Evolutionary conservation across 345 rosid species (phyloP).

Genomic region (Trapa bicornis): DNA sequence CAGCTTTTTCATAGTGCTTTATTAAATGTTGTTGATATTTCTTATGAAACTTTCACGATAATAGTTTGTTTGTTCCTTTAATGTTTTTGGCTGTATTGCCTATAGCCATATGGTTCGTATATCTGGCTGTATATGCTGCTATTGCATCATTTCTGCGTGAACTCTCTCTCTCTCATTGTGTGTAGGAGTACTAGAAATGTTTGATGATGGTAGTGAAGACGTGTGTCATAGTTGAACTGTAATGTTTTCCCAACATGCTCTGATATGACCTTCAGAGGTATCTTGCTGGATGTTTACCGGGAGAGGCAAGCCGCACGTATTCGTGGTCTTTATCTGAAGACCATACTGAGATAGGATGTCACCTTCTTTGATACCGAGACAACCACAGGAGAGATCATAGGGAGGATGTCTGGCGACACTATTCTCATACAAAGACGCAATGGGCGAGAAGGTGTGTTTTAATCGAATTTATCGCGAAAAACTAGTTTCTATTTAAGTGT

Average conservation of each 20-base stretch:
- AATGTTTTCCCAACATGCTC: neutral
- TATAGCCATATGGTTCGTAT: slow-evolving; percentile 44
- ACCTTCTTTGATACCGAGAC: slow-evolving; percentile 77
- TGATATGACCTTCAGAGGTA: slow-evolving; percentile 44
- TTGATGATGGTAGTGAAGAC: too few relatives aligned
- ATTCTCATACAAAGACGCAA: slow-evolving; percentile 77
- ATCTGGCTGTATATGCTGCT: slow-evolving; percentile 44
- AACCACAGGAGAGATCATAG: slow-evolving; percentile 79
- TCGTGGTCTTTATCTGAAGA: slow-evolving; percentile 61
- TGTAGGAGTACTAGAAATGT: too few relatives aligned
- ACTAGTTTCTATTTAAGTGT: neutral
- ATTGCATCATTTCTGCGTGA: slow-evolving; percentile 60
- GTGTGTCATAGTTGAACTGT: too few relatives aligned
- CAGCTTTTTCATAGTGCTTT: too few relatives aligned
- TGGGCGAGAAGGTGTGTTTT: slow-evolving; percentile 71
- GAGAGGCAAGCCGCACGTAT: slow-evolving; percentile 72
- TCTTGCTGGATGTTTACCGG: slow-evolving; percentile 86
- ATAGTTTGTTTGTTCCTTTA: neutral
- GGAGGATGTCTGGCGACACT: slow-evolving; percentile 92
- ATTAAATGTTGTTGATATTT: too few relatives aligned
- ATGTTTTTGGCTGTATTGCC: slow-evolving; percentile 21
- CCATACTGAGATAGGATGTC: slow-evolving; percentile 76
- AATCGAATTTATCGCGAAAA: neutral
- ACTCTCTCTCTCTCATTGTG: slow-evolving; percentile 4
- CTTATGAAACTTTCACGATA: too few relatives aligned